phyloP scores from a whole-genome alignment of 169 alveolate genomes.

The Plasmodium knowlesi region DNA sequence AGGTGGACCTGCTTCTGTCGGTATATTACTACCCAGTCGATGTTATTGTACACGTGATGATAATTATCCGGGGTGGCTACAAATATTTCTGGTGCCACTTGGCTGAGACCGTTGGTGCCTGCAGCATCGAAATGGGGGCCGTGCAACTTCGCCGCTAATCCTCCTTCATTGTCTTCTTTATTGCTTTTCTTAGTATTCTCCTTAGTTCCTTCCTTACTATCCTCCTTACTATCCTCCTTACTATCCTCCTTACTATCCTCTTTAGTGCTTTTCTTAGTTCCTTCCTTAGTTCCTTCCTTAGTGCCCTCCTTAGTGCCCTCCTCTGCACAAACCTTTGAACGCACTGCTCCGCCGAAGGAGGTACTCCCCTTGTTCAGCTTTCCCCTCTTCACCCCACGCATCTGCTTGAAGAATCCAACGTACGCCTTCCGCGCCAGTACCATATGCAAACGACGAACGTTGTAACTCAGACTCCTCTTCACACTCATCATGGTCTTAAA shows the following conservation, averaged over 20 bases:
- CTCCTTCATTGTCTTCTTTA: background rate
- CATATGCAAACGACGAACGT: background rate
- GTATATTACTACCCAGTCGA: constrained; percentile 50
- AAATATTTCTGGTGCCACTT: constrained; percentile 7
- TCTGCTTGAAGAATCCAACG: background rate
- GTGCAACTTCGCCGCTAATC: background rate
- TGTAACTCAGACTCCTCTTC: constrained; percentile 21
- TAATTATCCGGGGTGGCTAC: constrained; percentile 59
- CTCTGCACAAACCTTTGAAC: background rate
- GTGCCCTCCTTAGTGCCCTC: background rate
- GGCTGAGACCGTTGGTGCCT: background rate
- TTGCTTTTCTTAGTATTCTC: too few relatives aligned
- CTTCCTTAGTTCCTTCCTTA: too few relatives aligned
- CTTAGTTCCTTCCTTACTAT: background rate
- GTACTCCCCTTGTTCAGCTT: background rate
- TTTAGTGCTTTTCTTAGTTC: too few relatives aligned
- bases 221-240: background rate
- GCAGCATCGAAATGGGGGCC: background rate
- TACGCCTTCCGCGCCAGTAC: background rate
- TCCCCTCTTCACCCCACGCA: background rate
- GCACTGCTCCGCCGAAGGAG: background rate
- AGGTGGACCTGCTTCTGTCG: constrained; percentile 1
- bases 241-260: too few relatives aligned
- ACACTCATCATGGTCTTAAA: constrained; percentile 16
- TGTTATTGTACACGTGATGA: constrained; percentile 42